phyloP scores from a whole-genome alignment of 2,329 filamentous ascomycete species.

The Apiospora aurea region DNA sequence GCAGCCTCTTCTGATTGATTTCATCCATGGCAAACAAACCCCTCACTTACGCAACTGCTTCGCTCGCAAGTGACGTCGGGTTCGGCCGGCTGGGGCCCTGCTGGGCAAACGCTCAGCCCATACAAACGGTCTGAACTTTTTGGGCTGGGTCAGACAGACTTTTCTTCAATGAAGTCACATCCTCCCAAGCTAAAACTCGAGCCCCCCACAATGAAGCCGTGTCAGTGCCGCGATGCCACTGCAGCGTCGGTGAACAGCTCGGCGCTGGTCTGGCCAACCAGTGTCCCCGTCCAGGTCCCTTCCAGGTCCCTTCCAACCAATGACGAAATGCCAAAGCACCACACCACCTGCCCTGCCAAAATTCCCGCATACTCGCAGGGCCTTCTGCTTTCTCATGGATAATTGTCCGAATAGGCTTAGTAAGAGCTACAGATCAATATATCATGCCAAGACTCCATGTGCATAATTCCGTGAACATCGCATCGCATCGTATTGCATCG shows the following conservation, averaged over 20 bases:
- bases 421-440: neutral
- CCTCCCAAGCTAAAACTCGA: slow-evolving; percentile 20
- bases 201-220: slow-evolving; percentile 26
- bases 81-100: neutral
- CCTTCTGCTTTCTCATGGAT: neutral
- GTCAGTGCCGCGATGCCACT: slow-evolving; percentile 23
- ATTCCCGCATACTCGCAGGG: slow-evolving; percentile 7
- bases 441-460: neutral
- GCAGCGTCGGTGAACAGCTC: slow-evolving; percentile 14
- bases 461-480: neutral
- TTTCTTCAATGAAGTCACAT: slow-evolving; percentile 26
- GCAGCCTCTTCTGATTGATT: neutral
- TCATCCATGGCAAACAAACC: neutral
- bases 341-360: slow-evolving; percentile 19
- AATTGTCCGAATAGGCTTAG: neutral
- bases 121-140: slow-evolving; percentile 12
- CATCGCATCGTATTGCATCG: neutral
- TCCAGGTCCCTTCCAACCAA: slow-evolving; percentile 7
- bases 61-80: slow-evolving; percentile 10
- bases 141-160: slow-evolving; percentile 19
- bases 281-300: neutral
- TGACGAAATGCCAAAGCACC: slow-evolving; percentile 24
- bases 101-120: slow-evolving; percentile 6
- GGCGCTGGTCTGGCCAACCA: slow-evolving; percentile 1
- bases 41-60: neutral